phyloP scores from a whole-genome alignment of 1,284 basidiomycete genomes.

The Exobasidium cylindrosporum region DNA sequence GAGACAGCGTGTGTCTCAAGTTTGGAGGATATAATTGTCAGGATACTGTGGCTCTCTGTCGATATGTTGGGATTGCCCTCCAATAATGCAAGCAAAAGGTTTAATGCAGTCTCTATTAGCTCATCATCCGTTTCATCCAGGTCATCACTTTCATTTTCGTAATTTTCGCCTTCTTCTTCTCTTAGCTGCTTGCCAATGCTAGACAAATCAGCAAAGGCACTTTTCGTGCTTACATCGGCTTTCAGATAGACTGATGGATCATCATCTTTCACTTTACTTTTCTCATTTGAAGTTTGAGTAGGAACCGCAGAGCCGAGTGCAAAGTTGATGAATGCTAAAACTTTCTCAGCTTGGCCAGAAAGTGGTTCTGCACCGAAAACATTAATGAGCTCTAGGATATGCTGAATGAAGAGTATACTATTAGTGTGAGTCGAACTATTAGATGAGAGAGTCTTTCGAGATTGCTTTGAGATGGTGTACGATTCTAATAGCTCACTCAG shows the following conservation, averaged over 20 bases:
- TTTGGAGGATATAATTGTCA: conserved; percentile 37
- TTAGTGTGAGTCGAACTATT: not conserved
- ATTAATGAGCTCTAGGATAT: conserved; percentile 43
- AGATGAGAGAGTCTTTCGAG: not conserved
- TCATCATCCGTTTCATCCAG: conserved; percentile 28
- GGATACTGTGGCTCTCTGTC: conserved; percentile 29
- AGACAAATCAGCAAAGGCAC: not conserved
- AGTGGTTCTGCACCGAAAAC: conserved; percentile 42
- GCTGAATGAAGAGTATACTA: conserved; percentile 35
- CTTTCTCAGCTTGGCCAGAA: conserved; percentile 32
- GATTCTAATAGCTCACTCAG: not conserved
- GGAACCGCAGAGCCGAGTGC: too few relatives aligned
- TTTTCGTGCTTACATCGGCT: not conserved
- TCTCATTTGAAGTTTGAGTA: too few relatives aligned
- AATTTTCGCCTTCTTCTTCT: conserved; percentile 2
- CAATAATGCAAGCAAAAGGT: conserved; percentile 45
- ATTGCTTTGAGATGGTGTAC: not conserved
- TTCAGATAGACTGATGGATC: not conserved
- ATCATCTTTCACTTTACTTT: not conserved
- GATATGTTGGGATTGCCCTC: conserved; percentile 34
- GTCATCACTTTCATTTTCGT: not conserved
- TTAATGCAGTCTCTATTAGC: conserved; percentile 37
- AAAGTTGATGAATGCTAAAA: conserved; percentile 46
- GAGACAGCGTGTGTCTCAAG: conserved; percentile 31
- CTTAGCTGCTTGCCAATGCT: not conserved